These are phyloP conservation scores for Halenospora varia DNA, from an alignment of 495 filamentous ascomycete genomes.

Conservation along the genomic window DNA sequence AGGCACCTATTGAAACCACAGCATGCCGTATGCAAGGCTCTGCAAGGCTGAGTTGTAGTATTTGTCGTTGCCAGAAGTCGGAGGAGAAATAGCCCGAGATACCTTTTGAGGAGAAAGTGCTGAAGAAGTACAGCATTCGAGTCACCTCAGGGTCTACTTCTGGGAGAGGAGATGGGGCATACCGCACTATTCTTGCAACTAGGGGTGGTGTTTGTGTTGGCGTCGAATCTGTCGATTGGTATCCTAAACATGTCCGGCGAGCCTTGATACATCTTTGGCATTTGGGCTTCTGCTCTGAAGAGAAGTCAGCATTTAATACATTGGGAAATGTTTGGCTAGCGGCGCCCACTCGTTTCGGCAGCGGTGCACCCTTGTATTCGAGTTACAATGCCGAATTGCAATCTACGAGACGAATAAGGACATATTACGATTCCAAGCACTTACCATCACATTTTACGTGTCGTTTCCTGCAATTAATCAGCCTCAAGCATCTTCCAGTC, in stretches of 20 bases:
- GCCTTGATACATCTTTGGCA: background rate
- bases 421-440: no score
- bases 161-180: background rate
- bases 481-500: background rate
- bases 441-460: background rate
- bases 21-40: slow-evolving; percentile 1
- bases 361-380: no score
- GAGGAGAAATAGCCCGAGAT: slow-evolving; percentile 41
- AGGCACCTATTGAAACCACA: slow-evolving; percentile 2
- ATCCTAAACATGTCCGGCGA: background rate
- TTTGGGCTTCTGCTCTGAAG: background rate
- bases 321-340: no score
- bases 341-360: no score
- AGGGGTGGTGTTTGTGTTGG: background rate
- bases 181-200: background rate
- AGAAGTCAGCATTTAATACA: background rate
- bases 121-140: background rate
- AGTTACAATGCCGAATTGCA: no score
- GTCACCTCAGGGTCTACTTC: background rate
- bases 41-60: slow-evolving; percentile 24
- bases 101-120: slow-evolving; percentile 25
- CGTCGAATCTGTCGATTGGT: background rate
- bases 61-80: slow-evolving; percentile 39
- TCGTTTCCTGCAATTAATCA: background rate
- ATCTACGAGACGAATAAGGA: no score